Base-by-base conservation (phyloP, 23 red algal species). In the Gracilaria gracilis region DNA sequence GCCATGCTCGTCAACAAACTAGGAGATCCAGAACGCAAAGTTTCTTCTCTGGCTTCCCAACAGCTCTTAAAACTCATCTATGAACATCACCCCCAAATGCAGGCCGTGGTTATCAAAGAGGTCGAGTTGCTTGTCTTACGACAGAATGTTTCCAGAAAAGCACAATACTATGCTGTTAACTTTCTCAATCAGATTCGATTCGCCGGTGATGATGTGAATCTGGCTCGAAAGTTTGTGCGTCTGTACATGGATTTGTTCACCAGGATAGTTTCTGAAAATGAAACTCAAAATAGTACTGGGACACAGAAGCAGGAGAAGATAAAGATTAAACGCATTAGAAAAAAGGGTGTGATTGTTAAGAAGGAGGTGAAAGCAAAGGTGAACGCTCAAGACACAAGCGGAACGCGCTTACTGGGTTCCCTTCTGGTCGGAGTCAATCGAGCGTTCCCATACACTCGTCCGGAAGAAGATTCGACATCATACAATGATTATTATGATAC, bases 1-100 rank as follows among this genome's bases (percentile, higher is more conserved):
- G 75, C 85, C 23, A 54, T 95, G 83, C 91, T 98, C 24, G 91
- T 98, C 34, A 95, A 95, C 67, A 95, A 95, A 84, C 75, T 98
- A 13, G 96, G 96, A 51, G 88, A 91, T 57, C 93, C 96, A 57
- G 86, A 95, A 36, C 84, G 88, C 24, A 75, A 66, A 13, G 86
- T 95, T 50, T 91, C 96, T 19, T 87, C 86, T 29, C 71, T 82
- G 7, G 94, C 91, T 13, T 67, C 79, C 51, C 81, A 95, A 69
- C 79, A 79, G 61, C 85, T 98, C 20, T 44, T 86, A 21, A 75
- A 77, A 32, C 79, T 98, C 46, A 73, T 98, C 57, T 35, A 86
- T 17, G 57, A 84, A 34, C 88, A 96, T 75, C 95, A 96, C 50
- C 90, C 90, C 11, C 78, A 79, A 17, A 98, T 98, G 96, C 53